Evolutionary conservation across 805 yeast species (phyloP), one percentile per base, ranked within the genome.

Genomic region (Kuraishia borneana): DNA sequence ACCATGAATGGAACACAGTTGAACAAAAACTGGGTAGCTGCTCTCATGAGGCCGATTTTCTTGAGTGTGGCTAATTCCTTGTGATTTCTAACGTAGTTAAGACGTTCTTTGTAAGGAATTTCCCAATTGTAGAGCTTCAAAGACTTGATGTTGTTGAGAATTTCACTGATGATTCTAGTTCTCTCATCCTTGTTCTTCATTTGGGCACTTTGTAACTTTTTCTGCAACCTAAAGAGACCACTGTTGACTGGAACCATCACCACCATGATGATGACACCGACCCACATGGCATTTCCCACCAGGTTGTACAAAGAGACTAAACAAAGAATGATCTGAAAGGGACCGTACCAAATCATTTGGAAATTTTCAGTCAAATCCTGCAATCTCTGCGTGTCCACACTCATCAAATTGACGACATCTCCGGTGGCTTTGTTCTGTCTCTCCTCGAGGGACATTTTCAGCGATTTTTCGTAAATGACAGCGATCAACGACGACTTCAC

Each of bases 61-160:
- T 68, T 74, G 56, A 92, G 68, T 45, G 83, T 88, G 21, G 66
- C 66, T 54, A 88, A 70, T 57, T 88, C 96, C 46, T 79, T 77
- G 31, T 83, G 83, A 51, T 89, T 85, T 68, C 99, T 80, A 17
- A 89, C 94, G 48, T 76, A 61, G 42, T 73, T 73, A 38, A 94
- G 65, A 46, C 80, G 81, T 20, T 66, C 69, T 48, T 73, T 71
- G 53, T 84, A 87, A 3, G 97, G 94, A 21, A 54, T 61, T 59
- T 92, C 99, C 99, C 99, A 92, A 2, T 94, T 94, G 50, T 92
- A 92, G 33, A 94, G 67, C 54, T 92, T 92, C 53, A 92, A 65
- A 9, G 96, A 84, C 60, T 87, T 89, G 54, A 92, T 84, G 50
- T 88, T 89, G 54, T 83, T 84, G 53, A 89, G 66, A 36, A 89